phyloP scores from a whole-genome alignment of 257 asterid genomes.

The Capsicum chinense region DNA sequence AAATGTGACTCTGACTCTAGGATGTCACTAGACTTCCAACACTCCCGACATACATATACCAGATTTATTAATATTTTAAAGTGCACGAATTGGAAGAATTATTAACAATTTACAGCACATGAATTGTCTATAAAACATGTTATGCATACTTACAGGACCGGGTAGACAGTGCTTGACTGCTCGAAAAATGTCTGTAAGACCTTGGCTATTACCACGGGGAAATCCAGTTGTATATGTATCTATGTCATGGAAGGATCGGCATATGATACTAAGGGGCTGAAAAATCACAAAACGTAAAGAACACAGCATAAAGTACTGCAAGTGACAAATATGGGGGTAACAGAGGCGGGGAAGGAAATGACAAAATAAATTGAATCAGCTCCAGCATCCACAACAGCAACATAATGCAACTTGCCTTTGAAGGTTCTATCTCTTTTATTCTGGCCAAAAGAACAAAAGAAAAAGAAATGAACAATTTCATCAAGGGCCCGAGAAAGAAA shows the following conservation, averaged over 20 bases:
- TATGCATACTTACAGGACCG: slow-evolving; percentile 71
- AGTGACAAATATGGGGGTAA: slow-evolving; percentile 12
- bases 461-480: slow-evolving; percentile 30
- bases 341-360: slow-evolving; percentile 14
- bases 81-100: not conserved
- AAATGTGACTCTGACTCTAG: not conserved
- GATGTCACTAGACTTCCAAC: not conserved
- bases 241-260: slow-evolving; percentile 83
- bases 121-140: slow-evolving; percentile 4
- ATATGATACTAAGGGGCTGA: slow-evolving; percentile 90
- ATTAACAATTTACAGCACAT: not conserved
- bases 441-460: slow-evolving; percentile 56
- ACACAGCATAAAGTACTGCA: not conserved
- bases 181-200: slow-evolving; percentile 70
- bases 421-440: slow-evolving; percentile 74
- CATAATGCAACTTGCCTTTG: slow-evolving; percentile 64
- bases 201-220: slow-evolving; percentile 76
- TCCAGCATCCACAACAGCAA: slow-evolving; percentile 29
- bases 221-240: slow-evolving; percentile 93
- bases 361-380: slow-evolving; percentile 7
- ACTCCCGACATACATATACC: not conserved
- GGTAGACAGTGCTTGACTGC: slow-evolving; percentile 86
- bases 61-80: not conserved
- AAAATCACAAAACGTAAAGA: slow-evolving; percentile 35
- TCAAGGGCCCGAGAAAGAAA: slow-evolving; percentile 11